Evolutionary conservation across 257 asterid species (phyloP), one percentile per base, ranked within the genome.

Genomic region (Cruciata laevipes): DNA sequence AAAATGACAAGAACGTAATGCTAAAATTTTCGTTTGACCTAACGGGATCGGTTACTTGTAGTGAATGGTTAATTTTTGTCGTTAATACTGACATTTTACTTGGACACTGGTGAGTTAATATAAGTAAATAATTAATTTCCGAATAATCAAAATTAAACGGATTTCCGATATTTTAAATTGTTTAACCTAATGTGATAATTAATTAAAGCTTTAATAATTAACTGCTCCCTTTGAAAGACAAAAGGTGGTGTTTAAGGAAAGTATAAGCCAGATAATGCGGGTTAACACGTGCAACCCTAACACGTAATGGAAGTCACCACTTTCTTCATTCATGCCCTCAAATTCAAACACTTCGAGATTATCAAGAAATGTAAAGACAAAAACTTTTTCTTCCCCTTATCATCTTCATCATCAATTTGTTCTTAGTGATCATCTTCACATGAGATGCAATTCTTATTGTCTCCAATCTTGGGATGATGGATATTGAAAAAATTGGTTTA

Each of bases 181-280:
- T 69, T 66, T 21, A 65, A 60, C 69, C 23, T n/a, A 18, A 53
- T 21, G n/a, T n/a, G n/a, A n/a, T n/a, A n/a, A n/a, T n/a, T n/a
- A 20, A 21, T 66, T 69, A 66, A 17, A 69, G 23, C 80, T 64
- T 60, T 12, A 42, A 11, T 40, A 2, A 42, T 80, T 76, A 91
- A 89, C 96, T 83, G 74, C 96, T 81, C 89, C 94, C 87, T 80
- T 91, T 81, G 95, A 84, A 84, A 73, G 90, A 91, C 96, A 85
- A 68, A 61, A 70, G 14, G 66, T 58, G 32, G 7, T 42, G 31
- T 65, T 20, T 73, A 70, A 69, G 64, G 53, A 64, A 64, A 52
- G 61, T 18, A 72, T 63, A 16, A 74, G 86, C 94, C 95, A 77
- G 77, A 80, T 68, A 85, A 84, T 53, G 74, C 88, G 94, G 95